phyloP scores from a whole-genome alignment of 1,284 basidiomycete genomes.

The Kalmanozyma brasiliensis region DNA sequence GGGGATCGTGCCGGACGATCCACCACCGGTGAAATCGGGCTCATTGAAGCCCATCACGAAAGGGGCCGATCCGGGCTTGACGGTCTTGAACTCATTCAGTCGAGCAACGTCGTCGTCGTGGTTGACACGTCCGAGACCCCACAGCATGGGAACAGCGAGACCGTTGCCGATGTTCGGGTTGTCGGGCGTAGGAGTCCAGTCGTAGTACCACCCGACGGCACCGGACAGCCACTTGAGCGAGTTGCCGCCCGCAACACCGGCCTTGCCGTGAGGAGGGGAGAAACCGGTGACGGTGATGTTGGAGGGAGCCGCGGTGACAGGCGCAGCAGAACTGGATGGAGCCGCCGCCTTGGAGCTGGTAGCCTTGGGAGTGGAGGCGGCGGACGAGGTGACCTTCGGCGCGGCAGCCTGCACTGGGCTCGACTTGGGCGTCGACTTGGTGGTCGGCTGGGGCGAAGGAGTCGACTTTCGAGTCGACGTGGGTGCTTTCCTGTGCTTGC shows the following conservation, averaged over 20 bases:
- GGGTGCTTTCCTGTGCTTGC: too few species aligned
- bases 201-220: constrained; percentile 46
- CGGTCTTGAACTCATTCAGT: constrained; percentile 51
- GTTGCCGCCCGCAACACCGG: constrained; percentile 57
- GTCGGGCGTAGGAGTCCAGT: constrained; percentile 51
- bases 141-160: constrained; percentile 49
- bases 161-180: constrained; percentile 35
- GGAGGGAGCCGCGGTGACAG: constrained; percentile 17
- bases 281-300: constrained; percentile 21
- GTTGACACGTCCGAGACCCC: constrained; percentile 50
- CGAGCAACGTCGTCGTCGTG: constrained; percentile 52
- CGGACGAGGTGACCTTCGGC: too few species aligned
- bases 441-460: constrained; percentile 3
- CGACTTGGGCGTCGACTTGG: too few species aligned
- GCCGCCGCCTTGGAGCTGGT: constrained; percentile 11
- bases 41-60: constrained; percentile 59
- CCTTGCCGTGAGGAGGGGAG: constrained; percentile 50
- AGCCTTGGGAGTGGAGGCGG: too few species aligned
- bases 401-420: too few species aligned
- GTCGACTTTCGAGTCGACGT: too few species aligned
- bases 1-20: constrained; percentile 48
- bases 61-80: constrained; percentile 28
- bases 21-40: constrained; percentile 49
- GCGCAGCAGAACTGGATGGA: constrained; percentile 16
- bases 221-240: constrained; percentile 45